Percentiles rank a stretch among this genome's conserved stretches.
Evolutionary conservation across 2,329 filamentous ascomycete genomes (phyloP).

Genomic region (Colletotrichum chrysophilum): DNA sequence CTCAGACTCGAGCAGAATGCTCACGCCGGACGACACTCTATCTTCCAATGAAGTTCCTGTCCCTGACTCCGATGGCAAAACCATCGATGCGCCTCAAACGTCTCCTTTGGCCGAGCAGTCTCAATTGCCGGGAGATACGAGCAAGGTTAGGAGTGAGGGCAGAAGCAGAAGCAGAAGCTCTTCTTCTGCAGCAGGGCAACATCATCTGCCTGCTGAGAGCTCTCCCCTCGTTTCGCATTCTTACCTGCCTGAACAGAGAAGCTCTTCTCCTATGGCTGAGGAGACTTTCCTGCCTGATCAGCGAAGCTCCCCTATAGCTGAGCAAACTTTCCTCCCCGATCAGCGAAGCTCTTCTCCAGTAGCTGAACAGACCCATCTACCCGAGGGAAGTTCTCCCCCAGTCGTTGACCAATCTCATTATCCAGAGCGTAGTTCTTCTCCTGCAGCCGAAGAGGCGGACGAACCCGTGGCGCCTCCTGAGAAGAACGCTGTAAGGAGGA

Average conservation of each 20-base stretch:
- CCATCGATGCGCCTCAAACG: constrained; percentile 3
- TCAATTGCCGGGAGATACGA: neutral
- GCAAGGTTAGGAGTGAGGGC: neutral
- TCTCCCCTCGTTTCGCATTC: neutral
- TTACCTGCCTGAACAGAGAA: neutral
- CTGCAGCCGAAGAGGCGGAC: neutral
- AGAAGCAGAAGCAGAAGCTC: neutral
- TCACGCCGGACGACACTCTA: constrained; percentile 59
- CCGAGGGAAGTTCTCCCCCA: neutral
- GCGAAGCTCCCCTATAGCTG: neutral
- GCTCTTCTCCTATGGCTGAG: neutral
- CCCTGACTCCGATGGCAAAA: constrained; percentile 17
- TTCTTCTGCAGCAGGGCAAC: neutral
- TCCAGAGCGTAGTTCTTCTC: neutral
- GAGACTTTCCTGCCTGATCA: neutral
- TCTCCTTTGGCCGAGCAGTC: neutral
- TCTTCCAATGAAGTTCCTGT: constrained; percentile 32
- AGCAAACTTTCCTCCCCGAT: neutral
- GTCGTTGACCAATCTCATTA: neutral
- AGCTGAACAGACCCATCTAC: neutral
- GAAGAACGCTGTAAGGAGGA: neutral
- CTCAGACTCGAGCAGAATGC: constrained; percentile 49
- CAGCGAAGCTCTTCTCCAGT: neutral
- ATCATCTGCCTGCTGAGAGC: neutral
- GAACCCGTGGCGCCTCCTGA: neutral